These are phyloP conservation scores for Cercospora sp. DNA, from an alignment of 2,329 filamentous ascomycete genomes.

Conservation along the genomic window DNA sequence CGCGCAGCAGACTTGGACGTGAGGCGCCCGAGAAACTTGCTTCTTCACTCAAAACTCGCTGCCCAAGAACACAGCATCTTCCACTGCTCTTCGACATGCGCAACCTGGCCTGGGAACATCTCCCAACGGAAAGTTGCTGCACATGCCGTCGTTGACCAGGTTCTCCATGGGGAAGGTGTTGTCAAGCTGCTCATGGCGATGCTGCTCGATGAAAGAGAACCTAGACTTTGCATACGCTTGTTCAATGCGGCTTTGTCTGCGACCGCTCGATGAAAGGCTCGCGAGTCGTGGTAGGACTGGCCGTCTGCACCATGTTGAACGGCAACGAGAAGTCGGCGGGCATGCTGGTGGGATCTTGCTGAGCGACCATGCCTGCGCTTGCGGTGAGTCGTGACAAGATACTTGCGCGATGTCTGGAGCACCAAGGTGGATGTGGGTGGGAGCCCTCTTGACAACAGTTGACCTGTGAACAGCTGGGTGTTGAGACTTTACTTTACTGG, in stretches of 20 bases:
- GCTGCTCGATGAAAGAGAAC: background rate
- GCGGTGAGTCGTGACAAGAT: background rate
- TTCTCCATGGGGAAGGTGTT: constrained; percentile 1
- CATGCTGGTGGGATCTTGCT: constrained; percentile 7
- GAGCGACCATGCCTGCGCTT: background rate
- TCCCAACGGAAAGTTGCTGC: constrained; percentile 1
- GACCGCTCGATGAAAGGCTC: background rate
- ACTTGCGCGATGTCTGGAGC: background rate
- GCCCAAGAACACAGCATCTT: background rate
- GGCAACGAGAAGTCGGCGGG: background rate
- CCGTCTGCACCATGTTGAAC: background rate
- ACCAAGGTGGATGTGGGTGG: background rate
- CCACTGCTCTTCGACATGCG: background rate
- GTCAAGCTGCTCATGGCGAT: background rate
- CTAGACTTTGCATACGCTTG: background rate
- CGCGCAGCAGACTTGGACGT: too few relatives aligned
- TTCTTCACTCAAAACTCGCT: constrained; percentile 3
- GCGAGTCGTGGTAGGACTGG: background rate
- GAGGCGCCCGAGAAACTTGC: background rate
- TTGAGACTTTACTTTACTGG: background rate
- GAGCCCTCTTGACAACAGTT: background rate
- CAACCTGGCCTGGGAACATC: too few relatives aligned
- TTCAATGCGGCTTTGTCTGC: background rate
- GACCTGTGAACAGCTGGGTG: background rate
- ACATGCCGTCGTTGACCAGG: constrained; percentile 3